Conservation (phyloP, 257 asterid species). For the Echium plantagineum region DNA sequence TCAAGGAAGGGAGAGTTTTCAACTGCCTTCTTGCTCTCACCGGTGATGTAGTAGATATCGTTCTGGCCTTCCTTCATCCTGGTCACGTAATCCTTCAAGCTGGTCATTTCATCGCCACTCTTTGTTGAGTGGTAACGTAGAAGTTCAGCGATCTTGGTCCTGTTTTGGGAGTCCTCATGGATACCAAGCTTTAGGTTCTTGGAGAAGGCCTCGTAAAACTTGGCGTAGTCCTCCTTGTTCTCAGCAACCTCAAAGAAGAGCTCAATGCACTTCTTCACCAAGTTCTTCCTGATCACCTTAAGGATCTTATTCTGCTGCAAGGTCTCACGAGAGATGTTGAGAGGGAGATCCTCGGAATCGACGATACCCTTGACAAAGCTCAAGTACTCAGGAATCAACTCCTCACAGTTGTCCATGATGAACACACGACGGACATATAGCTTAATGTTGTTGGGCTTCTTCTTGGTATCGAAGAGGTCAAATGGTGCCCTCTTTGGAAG, state of each 20-base stretch:
- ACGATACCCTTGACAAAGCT: conserved; percentile 72
- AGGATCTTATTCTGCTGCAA: conserved; percentile 73
- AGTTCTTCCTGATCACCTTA: conserved; percentile 65
- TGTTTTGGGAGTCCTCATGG: conserved; percentile 74
- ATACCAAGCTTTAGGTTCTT: conserved; percentile 74
- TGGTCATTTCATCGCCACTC: conserved; percentile 76
- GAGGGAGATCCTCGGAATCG: conserved; percentile 70
- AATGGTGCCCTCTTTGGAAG: conserved; percentile 76
- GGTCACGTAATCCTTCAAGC: conserved; percentile 68
- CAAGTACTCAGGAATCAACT: conserved; percentile 62
- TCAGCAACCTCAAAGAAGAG: conserved; percentile 72
- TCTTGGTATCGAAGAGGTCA: conserved; percentile 61
- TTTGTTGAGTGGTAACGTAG: conserved; percentile 62
- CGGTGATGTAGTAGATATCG: conserved; percentile 64
- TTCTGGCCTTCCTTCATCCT: conserved; percentile 90
- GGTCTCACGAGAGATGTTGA: conserved; percentile 71
- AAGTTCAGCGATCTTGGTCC: conserved; percentile 56
- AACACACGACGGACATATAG: conserved; percentile 68
- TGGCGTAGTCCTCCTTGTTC: conserved; percentile 66
- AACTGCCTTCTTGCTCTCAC: conserved; percentile 70
- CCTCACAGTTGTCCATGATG: conserved; percentile 78
- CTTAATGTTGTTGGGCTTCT: conserved; percentile 72
- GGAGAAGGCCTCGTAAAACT: conserved; percentile 66
- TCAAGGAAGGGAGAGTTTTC: conserved; percentile 77
- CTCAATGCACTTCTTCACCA: conserved; percentile 80